Evolutionary conservation across 2,329 filamentous ascomycete species (phyloP), one percentile per base, ranked within the genome.

Genomic region (Chrysoporthe austroafricana): DNA sequence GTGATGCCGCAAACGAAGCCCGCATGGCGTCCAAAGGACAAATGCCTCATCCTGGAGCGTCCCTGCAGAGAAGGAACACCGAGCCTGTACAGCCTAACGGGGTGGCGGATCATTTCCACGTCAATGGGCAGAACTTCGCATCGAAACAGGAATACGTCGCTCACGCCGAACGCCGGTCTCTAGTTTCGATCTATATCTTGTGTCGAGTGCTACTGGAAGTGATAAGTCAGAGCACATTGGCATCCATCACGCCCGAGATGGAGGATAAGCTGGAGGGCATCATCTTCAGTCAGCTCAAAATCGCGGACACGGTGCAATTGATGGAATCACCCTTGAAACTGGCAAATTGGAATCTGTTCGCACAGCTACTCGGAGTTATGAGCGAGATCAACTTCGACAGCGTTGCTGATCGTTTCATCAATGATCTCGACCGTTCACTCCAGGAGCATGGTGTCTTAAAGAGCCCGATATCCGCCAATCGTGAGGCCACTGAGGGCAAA

Each of bases 301-400:
- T 91, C 58, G 91, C 94, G 8, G 94, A 98, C 69, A 89, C 92
- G 0, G 93, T 97, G 8, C 89, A 94, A 74, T 82, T 95, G 3
- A 83, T 89, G 70, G 84, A 90, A 9, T 97, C 94, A 0, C 90
- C 92, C 0, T 83, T 98, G 34, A 93, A 94, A 72, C 89, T 96
- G 79, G 92, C 96, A 16, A 99, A 99, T 74, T 99, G 95, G 95
- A 92, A 93, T 68, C 89, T 99, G 2, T 97, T 97, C 77, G 91
- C 93, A 26, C 92, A 97, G 74, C 83, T 99, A 3, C 86, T 99
- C 0, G 96, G 96, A n/a, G 91, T 94, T 50, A 97, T 99, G 92
- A 97, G 96, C 79, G 91, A 92, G 57, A 90, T 96, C 71, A 95
- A 96, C 76, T 98, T 99, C 77, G 82, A 88, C 18, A 92, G 90